Base-by-base conservation (phyloP, 805 yeast genomes). In the Komagataella kurtzmanii region DNA sequence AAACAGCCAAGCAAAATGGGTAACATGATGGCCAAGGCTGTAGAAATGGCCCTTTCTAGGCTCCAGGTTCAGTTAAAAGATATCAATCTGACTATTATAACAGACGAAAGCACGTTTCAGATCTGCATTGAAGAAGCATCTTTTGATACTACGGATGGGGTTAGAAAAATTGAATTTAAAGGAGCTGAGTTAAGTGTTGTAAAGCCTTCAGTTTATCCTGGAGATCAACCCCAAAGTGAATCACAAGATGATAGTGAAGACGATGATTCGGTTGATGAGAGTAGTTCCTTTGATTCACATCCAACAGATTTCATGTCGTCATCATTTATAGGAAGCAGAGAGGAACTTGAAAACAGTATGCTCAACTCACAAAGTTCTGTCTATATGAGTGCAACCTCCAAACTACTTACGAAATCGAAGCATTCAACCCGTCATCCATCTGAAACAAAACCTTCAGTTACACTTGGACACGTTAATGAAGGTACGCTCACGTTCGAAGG, bases 361-460 rank as follows among this genome's bases (percentile, higher is more conserved):
- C 83, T 79, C 51, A 80, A 77, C 50, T 85, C 83, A 52, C 84
- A 87, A 1, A 74, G 80, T 48, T 81, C 89, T 2, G 74, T 87
- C 17, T 88, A 85, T 61, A 80, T 86, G 90, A 86, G 95, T 64
- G 95, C 96, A 2, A 71, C 83, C 8, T 80, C 87, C 0, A 73
- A 76, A 49, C 61, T 79, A 1, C 67, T 73, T 49, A 62, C 57
- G 51, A 48, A n/a, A 18, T 7, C 46, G 12, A 30, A 44, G 17
- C 40, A 24, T 17, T 12, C 47, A 7, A n/a, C 18, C 45, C 49
- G 21, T 18, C 14, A 30, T 2, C 14, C 40, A 10, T 14, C 53
- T 45, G 19, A 40, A 5, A 47, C 55, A 6, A 40, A 58, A 6
- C 54, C 55, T 6, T 47, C 66, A 2, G 49, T 67, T 0, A 58